Evolutionary conservation across 768 basidiomycete genomes (phyloP), one percentile per base, ranked within the genome.

Genomic region (Mycena olivaceomarginata): DNA sequence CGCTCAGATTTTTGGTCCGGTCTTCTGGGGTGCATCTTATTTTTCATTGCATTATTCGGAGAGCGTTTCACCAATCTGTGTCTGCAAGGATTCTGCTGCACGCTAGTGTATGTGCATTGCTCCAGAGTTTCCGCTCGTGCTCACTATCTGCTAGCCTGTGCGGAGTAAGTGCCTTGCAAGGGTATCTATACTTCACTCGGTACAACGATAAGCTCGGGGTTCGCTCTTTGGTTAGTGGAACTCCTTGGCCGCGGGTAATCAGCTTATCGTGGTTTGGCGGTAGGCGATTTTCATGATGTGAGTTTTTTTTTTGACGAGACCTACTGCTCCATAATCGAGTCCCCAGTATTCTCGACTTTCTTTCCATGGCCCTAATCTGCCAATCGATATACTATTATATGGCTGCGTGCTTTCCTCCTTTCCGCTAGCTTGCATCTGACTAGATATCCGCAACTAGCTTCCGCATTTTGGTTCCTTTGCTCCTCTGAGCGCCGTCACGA

Each of bases 351-450:
- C 79, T 89, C 20, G 88, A 90, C 57, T 57, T 89, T 6, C 72
- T 82, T 0, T 88, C 88, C 0, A 87, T 88, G 1, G 80, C 80
- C 37, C 81, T 90, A 18, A 84, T 88, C 11, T 87, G 86, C 1
- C 87, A 89, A 75, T 59, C 57, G 87, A 80, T 90, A 11, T 89
- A 88, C 78, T 87, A 88, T 74, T 90, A 90, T 73, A 80, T 89
- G 65, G 89, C 88, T 75, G 31, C 15, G 18, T 16, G 18, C 7
- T 12, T 22, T 3, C 64, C 12, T 13, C 13, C 48, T 51, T 7
- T 51, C 48, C 48, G 4, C 18, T 2, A 0, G n/a, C 39, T 41
- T 37, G 12, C 48, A 16, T 16, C 48, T 51, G 48, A 59, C 0
- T 11, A 4, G 11, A 9, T 31, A 22, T 40, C 3, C 20, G 5